phyloP scores from a whole-genome alignment of 2,329 filamentous ascomycete genomes.

The Trichocomaceae sp. region DNA sequence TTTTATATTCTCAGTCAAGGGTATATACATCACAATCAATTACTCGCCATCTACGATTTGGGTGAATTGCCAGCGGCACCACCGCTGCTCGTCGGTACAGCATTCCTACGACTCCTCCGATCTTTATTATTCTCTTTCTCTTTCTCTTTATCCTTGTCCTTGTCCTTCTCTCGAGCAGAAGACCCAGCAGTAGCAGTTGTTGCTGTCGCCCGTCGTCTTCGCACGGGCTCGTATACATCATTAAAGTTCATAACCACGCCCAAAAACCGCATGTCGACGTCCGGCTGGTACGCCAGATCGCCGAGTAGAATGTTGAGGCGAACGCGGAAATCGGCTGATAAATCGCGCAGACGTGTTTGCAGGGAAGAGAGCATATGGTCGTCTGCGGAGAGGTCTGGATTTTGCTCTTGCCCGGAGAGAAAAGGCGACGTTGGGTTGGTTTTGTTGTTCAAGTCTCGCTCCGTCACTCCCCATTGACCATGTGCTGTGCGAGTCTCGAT shows the following conservation, averaged over 20 bases:
- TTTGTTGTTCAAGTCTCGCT: constrained; percentile 39
- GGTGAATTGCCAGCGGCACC: neutral
- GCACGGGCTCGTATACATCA: constrained; percentile 79
- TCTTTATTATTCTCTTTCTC: neutral
- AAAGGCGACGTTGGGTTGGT: constrained; percentile 35
- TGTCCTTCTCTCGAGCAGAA: constrained; percentile 26
- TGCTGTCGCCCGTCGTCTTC: constrained; percentile 44
- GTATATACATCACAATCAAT: neutral
- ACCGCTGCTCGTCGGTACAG: neutral
- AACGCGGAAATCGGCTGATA: constrained; percentile 69
- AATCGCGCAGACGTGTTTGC: constrained; percentile 62
- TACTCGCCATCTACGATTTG: constrained; percentile 13
- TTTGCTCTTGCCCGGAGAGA: constrained; percentile 20
- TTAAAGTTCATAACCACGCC: constrained; percentile 99
- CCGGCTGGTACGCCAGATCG: constrained; percentile 85
- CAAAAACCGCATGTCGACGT: constrained; percentile 91
- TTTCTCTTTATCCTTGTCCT: neutral
- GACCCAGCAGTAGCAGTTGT: neutral
- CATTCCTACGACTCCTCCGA: constrained; percentile 12
- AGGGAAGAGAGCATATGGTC: constrained; percentile 68
- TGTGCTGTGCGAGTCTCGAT: constrained; percentile 60
- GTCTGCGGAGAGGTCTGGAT: constrained; percentile 30
- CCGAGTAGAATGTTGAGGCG: constrained; percentile 76
- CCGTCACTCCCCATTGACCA: constrained; percentile 58
- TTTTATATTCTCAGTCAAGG: too few species aligned